A percentile compares a stretch with the other conserved stretches of the same genome.
These are phyloP conservation scores for Wallacemonas collosoma DNA, from an alignment of 208 protist species.

Conservation along the genomic window DNA sequence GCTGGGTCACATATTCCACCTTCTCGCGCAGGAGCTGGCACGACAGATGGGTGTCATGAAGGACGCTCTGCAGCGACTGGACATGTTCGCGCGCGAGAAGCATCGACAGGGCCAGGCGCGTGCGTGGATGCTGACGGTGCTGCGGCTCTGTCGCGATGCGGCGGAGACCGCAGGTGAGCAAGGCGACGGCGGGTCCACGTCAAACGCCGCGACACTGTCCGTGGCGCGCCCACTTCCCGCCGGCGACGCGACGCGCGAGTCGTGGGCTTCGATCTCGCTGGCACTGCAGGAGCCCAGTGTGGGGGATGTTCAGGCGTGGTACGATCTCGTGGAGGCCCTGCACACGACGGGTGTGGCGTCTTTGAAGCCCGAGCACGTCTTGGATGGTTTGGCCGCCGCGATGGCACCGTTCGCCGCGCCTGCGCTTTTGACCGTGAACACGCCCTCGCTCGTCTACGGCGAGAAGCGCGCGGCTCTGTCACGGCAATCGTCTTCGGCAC, in stretches of 20 bases:
- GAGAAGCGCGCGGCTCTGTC: background rate
- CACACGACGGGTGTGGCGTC: conserved; percentile 25
- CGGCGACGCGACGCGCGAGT: background rate
- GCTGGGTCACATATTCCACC: conserved; percentile 12
- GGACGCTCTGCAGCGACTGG: conserved; percentile 2
- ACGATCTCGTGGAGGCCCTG: conserved; percentile 19
- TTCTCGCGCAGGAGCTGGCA: background rate
- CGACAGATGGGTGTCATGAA: conserved; percentile 11
- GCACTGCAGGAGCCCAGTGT: conserved; percentile 13
- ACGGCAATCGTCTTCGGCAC: background rate
- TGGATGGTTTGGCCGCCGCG: conserved; percentile 26
- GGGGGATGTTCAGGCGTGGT: conserved; percentile 24
- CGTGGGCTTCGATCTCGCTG: conserved; percentile 8
- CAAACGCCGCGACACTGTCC: no score
- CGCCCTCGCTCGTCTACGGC: conserved; percentile 13
- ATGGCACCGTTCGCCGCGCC: conserved; percentile 21
- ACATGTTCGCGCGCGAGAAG: conserved; percentile 11
- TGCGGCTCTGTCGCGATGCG: conserved; percentile 11
- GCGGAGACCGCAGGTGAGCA: background rate
- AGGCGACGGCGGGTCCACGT: no score
- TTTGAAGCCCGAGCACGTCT: conserved; percentile 30
- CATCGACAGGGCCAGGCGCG: background rate
- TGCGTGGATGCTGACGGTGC: conserved; percentile 14
- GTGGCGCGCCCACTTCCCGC: background rate
- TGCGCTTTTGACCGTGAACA: conserved; percentile 15